Base-by-base conservation (phyloP, 805 yeast genomes). In the Monosporozyma servazzii region DNA sequence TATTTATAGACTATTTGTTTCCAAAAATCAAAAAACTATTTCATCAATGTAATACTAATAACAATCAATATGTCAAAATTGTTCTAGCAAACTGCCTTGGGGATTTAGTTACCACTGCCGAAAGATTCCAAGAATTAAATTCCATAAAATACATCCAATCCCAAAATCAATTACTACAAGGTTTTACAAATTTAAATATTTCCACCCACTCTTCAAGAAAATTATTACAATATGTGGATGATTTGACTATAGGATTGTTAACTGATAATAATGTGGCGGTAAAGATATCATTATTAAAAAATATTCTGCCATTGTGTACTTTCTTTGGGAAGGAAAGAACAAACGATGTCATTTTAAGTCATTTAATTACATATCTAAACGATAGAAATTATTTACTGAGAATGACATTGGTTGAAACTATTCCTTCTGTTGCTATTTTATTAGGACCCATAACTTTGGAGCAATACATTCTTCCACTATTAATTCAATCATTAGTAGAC, bases 281-380 rank as follows among this genome's bases (percentile, higher is more conserved):
- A 0, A 80, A 85, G 53, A 76, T 86, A 39, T 76, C 93, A 0
- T 67, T 93, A 8, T 71, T 93, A 46, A 70, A 75, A 43, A 80
- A 86, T 54, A 83, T 90, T n/a, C 71, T 85, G 7, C 86, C 89
- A 0, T 66, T 93, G 3, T 88, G 96, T 58, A 74, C 82, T 9
- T 86, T 85, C 53, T 82, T 93, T 62, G 96, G 96, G 0, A 81
- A 84, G 51, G 95, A 88, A 50, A 86, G 82, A 57, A 85, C 96
- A 0, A 90, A 87, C 61, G 98, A 93, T 63, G 73, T 93, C 41
- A 81, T 93, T 21, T 69, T 93, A 46, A 89, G 96, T 45, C 98
- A 93, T 70, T 71, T 90, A 51, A 90, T 93, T 44, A 90, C 98
- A 0, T 93, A 89, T 61, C 69, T 93, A 55, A 93, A 93, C 65